phyloP scores from a whole-genome alignment of 768 basidiomycete genomes.

The Kwoniella dejecticola region DNA sequence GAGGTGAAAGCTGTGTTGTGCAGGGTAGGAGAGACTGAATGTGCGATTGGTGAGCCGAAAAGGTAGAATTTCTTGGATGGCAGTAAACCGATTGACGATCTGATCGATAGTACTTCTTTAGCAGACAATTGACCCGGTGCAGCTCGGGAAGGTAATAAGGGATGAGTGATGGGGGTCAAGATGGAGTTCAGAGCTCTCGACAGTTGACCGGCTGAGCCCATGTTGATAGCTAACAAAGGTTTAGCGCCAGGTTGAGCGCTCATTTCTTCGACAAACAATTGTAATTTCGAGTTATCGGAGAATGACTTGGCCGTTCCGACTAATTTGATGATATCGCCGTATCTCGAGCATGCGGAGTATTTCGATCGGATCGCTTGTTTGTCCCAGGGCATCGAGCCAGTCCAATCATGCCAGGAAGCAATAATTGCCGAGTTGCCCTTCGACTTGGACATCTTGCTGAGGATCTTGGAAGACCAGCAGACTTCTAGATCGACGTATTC shows the following conservation, averaged over 20 bases:
- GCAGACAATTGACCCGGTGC: constrained; percentile 94
- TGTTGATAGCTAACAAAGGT: constrained; percentile 92
- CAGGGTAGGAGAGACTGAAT: constrained; percentile 87
- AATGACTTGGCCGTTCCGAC: constrained; percentile 77
- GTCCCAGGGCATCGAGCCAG: constrained; percentile 79
- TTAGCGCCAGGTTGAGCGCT: constrained; percentile 62
- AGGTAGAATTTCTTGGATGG: constrained; percentile 77
- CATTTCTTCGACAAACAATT: constrained; percentile 66
- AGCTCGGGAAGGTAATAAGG: constrained; percentile 76
- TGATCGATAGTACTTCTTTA: constrained; percentile 76
- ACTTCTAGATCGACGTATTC: constrained; percentile 95
- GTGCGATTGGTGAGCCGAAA: constrained; percentile 82
- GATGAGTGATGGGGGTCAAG: constrained; percentile 88
- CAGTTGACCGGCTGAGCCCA: constrained; percentile 81
- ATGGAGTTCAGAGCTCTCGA: constrained; percentile 82
- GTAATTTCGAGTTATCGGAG: constrained; percentile 77
- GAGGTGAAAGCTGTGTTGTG: constrained; percentile 84
- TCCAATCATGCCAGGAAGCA: constrained; percentile 95
- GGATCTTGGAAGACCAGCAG: constrained; percentile 66
- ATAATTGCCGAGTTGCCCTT: constrained; percentile 80
- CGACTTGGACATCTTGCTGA: constrained; percentile 63
- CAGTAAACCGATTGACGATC: constrained; percentile 76
- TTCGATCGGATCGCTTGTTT: constrained; percentile 67
- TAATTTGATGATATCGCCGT: constrained; percentile 90
- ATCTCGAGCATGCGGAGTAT: constrained; percentile 65